Base-by-base conservation (phyloP, 805 yeast genomes). In the Candida coleopterorum region DNA sequence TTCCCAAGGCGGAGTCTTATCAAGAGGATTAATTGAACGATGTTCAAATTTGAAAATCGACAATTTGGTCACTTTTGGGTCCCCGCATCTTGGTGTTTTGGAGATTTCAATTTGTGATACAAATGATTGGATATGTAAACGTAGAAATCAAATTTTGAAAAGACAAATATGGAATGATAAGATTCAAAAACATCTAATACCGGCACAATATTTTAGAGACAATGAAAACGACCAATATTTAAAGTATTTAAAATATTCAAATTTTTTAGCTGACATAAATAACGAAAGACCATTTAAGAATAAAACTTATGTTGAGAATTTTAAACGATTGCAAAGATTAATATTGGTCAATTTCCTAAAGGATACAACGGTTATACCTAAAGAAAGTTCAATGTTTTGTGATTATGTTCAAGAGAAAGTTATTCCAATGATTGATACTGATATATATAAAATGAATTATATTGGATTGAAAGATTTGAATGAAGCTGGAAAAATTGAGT, bases 1-100 rank as follows among this genome's bases (percentile, higher is more conserved):
- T 46, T 82, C 90, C 0, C 95, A 85, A 52, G 95, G 95, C 27
- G 95, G 95, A 0, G 56, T 85, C n/a, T 78, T 85, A 42, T 59
- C 82, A n/a, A 58, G 95, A 31, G 81, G 80, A 4, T 70, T 81
- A 20, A 64, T 76, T 20, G 82, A 85, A 50, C 56, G 72, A 17
- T 85, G 90, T 55, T 55, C 64, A 3, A 37, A 32, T 12, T 45
- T 55, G 3, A 33, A 44, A 3, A 64, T 81, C 2, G 55, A 70
- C 34, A 77, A 67, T 21, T 59, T 85, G 32, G 61, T 85, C 10
- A 82, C 94, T 0, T 82, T 81, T 57, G 95, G 95, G 0, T 77
- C 87, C 1, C 95, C 94, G 0, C 94, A 85, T 49, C 72, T 79
- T 58, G 94, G 93, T 1, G 71, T 85, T 4, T 62, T 68, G 42